Base-by-base conservation (phyloP, 768 basidiomycete species). In the Rhizopogon sp. region DNA sequence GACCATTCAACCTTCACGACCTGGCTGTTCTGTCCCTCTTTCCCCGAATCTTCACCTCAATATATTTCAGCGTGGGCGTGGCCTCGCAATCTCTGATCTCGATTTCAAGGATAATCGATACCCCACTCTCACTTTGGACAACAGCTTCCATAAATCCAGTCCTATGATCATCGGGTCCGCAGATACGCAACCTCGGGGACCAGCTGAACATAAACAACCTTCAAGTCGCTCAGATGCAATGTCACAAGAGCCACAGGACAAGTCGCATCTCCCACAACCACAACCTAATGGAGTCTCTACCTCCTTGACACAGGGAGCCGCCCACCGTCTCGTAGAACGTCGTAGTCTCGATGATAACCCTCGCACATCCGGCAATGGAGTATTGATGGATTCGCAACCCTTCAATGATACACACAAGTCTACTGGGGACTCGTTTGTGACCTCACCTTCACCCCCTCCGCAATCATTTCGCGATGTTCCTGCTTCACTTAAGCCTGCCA, bases 71-170 rank as follows among this genome's bases (percentile, higher is more conserved):
- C 76, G 75, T 62, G 71, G 76, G 49, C 76, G 75, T 62, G 71
- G 76, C 41, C 74, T 86, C 56, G 64, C 74, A 40, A 76, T 84
- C 66, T 72, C 79, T 54, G 85, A 85, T 55, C 74, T 82, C 58
- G 82, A 84, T 69, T 78, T 82, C 67, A 75, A 77, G 62, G 86
- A 86, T 73, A 80, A 79, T 64, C 76, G 85, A 64, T 85, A 86
- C 60, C 73, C 79, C 16, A 54, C 72, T 46, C 62, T 73, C 17
- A 54, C 69, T 6, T 56, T 72, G 47, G 28, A 55, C 54, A 64
- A 63, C 35, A 60, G 50, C 46, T 56, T 58, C 42, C 62, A 63
- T 44, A 67, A 58, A 43, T 45, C 65, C 33, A 64, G 68, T 53
- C 53, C 66, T 40, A 69, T 75, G 68, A 60, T 67, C 22, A 61